phyloP scores from a whole-genome alignment of 495 filamentous ascomycete species.

The Articulospora tetracladia region DNA sequence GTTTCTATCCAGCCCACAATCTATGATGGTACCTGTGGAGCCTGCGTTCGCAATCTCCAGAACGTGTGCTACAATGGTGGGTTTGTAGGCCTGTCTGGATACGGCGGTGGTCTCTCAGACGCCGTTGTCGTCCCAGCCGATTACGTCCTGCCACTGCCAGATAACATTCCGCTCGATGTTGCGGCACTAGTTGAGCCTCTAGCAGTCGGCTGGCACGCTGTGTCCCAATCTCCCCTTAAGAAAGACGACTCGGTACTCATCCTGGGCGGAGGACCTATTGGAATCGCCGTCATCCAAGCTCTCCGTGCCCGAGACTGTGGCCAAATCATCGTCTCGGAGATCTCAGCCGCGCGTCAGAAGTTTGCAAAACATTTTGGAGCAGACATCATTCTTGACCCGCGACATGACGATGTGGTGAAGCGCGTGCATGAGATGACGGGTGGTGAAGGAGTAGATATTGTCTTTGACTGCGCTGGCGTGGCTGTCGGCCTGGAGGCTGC shows the following conservation, averaged over 20 bases:
- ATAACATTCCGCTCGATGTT: slow-evolving; percentile 45
- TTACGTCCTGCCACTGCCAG: slow-evolving; percentile 38
- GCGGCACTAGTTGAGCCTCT: slow-evolving; percentile 60
- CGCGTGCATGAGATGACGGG: slow-evolving; percentile 41
- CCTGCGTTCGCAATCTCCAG: slow-evolving; percentile 44
- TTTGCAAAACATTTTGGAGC: slow-evolving; percentile 52
- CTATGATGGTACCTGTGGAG: slow-evolving; percentile 50
- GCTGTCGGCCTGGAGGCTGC: slow-evolving; percentile 46
- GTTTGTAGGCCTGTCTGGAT: slow-evolving; percentile 57
- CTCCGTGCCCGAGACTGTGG: slow-evolving; percentile 44
- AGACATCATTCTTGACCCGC: slow-evolving; percentile 50
- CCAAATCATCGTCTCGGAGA: slow-evolving; percentile 55
- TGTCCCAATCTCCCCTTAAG: slow-evolving; percentile 49
- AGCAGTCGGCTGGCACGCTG: slow-evolving; percentile 64
- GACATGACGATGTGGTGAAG: slow-evolving; percentile 44
- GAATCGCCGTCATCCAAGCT: slow-evolving; percentile 56
- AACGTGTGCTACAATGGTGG: slow-evolving; percentile 57
- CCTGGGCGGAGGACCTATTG: slow-evolving; percentile 60
- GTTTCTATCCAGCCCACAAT: slow-evolving; percentile 58
- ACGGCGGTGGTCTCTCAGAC: slow-evolving; percentile 56
- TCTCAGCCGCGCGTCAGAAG: slow-evolving; percentile 42
- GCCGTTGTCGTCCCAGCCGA: slow-evolving; percentile 46
- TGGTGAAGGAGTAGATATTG: slow-evolving; percentile 47
- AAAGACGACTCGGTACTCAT: slow-evolving; percentile 47
- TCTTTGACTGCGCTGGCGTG: slow-evolving; percentile 57